Conservation (phyloP, 1,284 basidiomycete genomes). For the Gomphus bonarii region DNA sequence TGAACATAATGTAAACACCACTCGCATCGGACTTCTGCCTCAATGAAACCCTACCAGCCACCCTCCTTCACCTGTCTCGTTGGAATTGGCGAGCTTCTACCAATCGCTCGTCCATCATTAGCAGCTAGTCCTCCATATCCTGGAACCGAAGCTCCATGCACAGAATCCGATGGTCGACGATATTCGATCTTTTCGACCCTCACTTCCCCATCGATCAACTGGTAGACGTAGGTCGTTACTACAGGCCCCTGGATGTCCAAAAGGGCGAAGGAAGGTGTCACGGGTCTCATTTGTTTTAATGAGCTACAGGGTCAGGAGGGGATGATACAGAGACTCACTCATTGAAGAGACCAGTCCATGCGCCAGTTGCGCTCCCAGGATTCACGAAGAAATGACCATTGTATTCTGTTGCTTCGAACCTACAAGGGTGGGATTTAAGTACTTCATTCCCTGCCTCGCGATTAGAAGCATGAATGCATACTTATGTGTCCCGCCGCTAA, state of each 20-base stretch:
- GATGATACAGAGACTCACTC: constrained; percentile 34
- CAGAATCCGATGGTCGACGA: constrained; percentile 23
- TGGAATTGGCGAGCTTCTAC: constrained; percentile 11
- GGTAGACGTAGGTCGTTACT: constrained; percentile 93
- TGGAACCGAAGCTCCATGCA: constrained; percentile 6
- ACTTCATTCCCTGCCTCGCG: background rate
- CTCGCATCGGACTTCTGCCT: background rate
- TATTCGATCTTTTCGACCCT: constrained; percentile 81
- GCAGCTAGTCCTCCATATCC: constrained; percentile 1
- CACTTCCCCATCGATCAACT: constrained; percentile 88
- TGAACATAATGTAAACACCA: constrained; percentile 1
- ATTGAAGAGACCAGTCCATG: constrained; percentile 72
- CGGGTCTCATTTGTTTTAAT: constrained; percentile 32
- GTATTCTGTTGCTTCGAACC: constrained; percentile 90
- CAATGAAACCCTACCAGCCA: constrained; percentile 2
- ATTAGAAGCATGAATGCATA: constrained; percentile 32
- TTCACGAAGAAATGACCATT: constrained; percentile 93
- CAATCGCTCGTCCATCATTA: background rate
- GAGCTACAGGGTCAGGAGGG: constrained; percentile 12
- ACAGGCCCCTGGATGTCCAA: constrained; percentile 94
- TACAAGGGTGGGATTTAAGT: constrained; percentile 21
- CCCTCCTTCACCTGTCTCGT: constrained; percentile 2
- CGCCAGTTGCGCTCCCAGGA: constrained; percentile 91
- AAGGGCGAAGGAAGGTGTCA: constrained; percentile 76
- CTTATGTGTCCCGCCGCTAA: constrained; percentile 93